Evolutionary conservation across 169 alveolate genomes (phyloP), one percentile per base, ranked within the genome.

Genomic region (Babesia bovis): DNA sequence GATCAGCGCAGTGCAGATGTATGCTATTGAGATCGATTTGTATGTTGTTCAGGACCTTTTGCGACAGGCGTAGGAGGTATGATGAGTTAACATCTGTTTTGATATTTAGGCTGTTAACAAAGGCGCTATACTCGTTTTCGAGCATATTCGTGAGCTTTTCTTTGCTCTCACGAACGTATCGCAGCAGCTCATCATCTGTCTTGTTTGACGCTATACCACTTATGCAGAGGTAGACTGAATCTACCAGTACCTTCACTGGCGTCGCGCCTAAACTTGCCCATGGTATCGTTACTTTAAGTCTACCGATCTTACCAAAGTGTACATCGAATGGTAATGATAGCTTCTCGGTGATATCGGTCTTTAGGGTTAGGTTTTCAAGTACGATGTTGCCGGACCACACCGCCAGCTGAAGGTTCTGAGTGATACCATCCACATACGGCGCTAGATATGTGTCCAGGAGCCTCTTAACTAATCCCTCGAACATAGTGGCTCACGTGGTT

Each of bases 371-470:
- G 40, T 89, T 90, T 42, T 88, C 92, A 45, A 91, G 74, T 40
- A 76, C 90, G n/a, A 91, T 86, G 63, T 91, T 84, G 33, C 95
- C 95, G 28, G 93, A 86, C 95, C 95, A 91, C 10, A 91, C 94
- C 10, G 93, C 95, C 83, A 91, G 84, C 41, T 89, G 92, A 49
- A 91, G 67, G 70, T 91, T 89, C 58, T 84, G 90, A 33, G 88
- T 89, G 36, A 91, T 91, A 23, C 95, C 95, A 66, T 84, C 90
- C 38, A 91, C 95, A 65, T 91, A 91, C 9, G 93, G 94, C 13
- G 95, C 95, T n/a, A 91, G 85, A 70, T 87, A 91, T 68, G 89
- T 89, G 72, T 89, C 90, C 35, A 91, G 82, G 65, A 91, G 78
- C 70, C 92, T 85, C 68, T 91, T 91, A 47, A 91, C 95, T 66